Evolutionary conservation across 2,329 filamentous ascomycete species (phyloP), one percentile per base, ranked within the genome.

Genomic region (Talaromyces marneffei): DNA sequence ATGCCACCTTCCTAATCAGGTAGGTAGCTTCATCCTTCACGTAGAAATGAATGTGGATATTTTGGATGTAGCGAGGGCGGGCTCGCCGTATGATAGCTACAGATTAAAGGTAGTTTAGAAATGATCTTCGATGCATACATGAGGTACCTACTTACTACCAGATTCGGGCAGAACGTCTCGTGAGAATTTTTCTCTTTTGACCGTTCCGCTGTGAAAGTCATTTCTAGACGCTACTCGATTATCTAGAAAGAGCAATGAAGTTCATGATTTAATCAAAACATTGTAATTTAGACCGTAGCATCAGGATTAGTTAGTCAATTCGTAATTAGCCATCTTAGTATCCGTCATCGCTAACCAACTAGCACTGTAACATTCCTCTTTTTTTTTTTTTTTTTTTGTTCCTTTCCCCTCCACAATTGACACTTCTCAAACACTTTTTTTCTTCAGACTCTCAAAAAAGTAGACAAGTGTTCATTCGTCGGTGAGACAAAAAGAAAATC

Each of bases 311-410:
- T 35, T 52, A 20, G 29, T 52, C 48, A 20, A 50, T 48, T 48
- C 44, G 44, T 48, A 29, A 7, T 18, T 29, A 18, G 23, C 16
- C 2, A 50, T 7, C 29, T 52, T 52, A 52, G 48, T 52, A 20
- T n/a, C n/a, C n/a, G n/a, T n/a, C n/a, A 6, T 52, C 48, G 18
- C 48, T 52, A 52, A 52, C n/a, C 29, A 52, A 52, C 16, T 52
- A 52, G 48, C 48, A 52, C n/a, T 52, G 48, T 52, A 52, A 52
- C 48, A 52, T 52, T 52, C 27, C 27, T 7, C 48, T 20, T 35
- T 23, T 5, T 33, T 4, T 52, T 20, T 23, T 10, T 12, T 8
- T 20, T 20, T 52, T 20, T 52, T 5, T 31, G 3, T 31, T 35
- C 33, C 33, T 35, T 12, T 12, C 9, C 33, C 27, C n/a, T 52